Evolutionary conservation across 2,329 filamentous ascomycete species (phyloP), one percentile per base, ranked within the genome.

Genomic region (Aspergillus clavatus): DNA sequence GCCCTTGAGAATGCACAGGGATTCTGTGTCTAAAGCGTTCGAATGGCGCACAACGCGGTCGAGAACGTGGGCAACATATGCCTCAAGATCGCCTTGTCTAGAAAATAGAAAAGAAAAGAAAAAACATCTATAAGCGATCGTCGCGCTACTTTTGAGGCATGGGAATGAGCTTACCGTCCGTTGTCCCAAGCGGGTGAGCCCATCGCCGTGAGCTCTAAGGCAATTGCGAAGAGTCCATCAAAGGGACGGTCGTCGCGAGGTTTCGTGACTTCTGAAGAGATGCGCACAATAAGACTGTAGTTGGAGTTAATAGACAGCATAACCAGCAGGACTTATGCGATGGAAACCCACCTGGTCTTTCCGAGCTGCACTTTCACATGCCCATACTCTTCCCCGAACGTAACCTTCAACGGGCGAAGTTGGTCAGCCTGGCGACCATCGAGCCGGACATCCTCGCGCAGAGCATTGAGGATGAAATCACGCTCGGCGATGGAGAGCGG

Each of bases 1-100:
- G 6, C 88, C 90, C 8, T 93, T 89, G 22, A 96, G 77, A 18
- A 98, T 87, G 68, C 93, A 98, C 36, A 98, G 79, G 3, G 90
- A 95, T 70, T 98, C 93, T 26, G 90, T 95, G 67, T 97, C 91
- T 31, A 98, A 81, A 5, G 93, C 91, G 56, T 86, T 86, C 1
- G 90, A 95, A 48, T 93, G 84, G 33, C 93, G 89, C 49, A 97
- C 82, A 7, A 93, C 91, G 72, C 95, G 95, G 68, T 98, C 93
- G 16, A 98, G 83, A 33, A 93, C 80, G 26, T 91, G 84, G 7
- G 90, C 89, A 22, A 97, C 81, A 33, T 95, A 79, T 2, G 90
- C 78, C 71, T 97, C 93, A 45, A 85, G 80, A 58, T 94, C 87
- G 51, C 85, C 90, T 38, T 86, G 86, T 43, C 89, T 80, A 23